phyloP scores from a whole-genome alignment of 2,329 filamentous ascomycete species.

The Arthrobotrys entomopaga region DNA sequence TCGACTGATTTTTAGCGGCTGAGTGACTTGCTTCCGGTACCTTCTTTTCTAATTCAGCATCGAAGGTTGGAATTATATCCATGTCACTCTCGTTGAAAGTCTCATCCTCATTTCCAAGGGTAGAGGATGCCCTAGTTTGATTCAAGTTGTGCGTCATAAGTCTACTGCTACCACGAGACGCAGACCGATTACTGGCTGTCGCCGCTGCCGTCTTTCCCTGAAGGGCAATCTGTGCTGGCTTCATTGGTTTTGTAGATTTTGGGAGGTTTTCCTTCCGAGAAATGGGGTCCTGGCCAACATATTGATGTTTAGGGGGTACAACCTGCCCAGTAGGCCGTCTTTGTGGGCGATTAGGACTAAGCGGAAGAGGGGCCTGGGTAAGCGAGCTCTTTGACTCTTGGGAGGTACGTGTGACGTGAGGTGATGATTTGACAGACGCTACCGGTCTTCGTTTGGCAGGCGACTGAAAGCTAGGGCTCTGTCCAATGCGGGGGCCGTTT shows the following conservation, averaged over 20 bases:
- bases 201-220: neutral
- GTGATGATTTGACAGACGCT: neutral
- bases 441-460: conserved; percentile 40
- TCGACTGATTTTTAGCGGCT: too few relatives aligned
- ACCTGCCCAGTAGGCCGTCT: too few relatives aligned
- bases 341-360: neutral
- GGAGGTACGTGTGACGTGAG: neutral
- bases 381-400: neutral
- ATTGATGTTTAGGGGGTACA: neutral
- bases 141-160: conserved; percentile 17
- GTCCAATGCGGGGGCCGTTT: conserved; percentile 11
- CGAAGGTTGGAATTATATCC: conserved; percentile 9
- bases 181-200: neutral
- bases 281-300: neutral
- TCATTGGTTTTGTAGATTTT: neutral
- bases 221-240: neutral
- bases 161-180: conserved; percentile 19
- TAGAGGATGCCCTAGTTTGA: neutral
- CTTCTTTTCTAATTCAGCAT: neutral
- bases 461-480: neutral
- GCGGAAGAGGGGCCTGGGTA: neutral
- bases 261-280: conserved; percentile 45
- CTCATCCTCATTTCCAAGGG: neutral
- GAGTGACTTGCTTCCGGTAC: too few relatives aligned
- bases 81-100: conserved; percentile 23